phyloP scores from a whole-genome alignment of 2,329 filamentous ascomycete species.

The Trichophyton simii region DNA sequence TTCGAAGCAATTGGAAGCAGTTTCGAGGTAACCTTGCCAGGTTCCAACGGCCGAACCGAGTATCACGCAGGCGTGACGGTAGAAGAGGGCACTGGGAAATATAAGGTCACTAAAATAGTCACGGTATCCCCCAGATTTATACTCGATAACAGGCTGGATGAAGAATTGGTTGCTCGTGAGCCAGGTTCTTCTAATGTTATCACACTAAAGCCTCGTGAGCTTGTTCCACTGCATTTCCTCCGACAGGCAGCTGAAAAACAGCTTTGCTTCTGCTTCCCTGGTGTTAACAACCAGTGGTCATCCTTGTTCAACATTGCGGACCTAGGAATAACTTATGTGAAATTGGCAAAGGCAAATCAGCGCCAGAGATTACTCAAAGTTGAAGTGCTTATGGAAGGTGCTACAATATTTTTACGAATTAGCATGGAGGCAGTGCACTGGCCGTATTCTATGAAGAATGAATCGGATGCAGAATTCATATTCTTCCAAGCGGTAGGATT shows the following conservation, averaged over 20 bases:
- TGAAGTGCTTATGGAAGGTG: conserved; percentile 82
- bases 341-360: conserved; percentile 80
- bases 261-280: conserved; percentile 81
- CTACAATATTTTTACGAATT: conserved; percentile 85
- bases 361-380: conserved; percentile 76
- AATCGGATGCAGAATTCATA: conserved; percentile 90
- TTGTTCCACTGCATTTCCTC: conserved; percentile 81
- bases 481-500: conserved; percentile 68
- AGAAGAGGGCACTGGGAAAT: conserved; percentile 86
- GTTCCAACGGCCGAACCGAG: conserved; percentile 57
- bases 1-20: conserved; percentile 95
- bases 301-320: conserved; percentile 97
- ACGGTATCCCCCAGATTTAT: conserved; percentile 88
- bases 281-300: conserved; percentile 93
- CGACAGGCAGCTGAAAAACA: conserved; percentile 76
- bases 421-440: conserved; percentile 87
- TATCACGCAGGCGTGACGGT: conserved; percentile 86
- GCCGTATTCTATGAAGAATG: conserved; percentile 98
- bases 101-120: conserved; percentile 92
- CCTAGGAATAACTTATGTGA: conserved; percentile 81
- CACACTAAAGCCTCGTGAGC: conserved; percentile 60
- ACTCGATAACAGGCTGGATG: conserved; percentile 79
- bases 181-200: conserved; percentile 80
- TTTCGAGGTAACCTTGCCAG: conserved; percentile 72
- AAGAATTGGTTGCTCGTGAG: conserved; percentile 81